Evolutionary conservation across 306 rosid species (phyloP).

Genomic region (Acacia melanoxylon): DNA sequence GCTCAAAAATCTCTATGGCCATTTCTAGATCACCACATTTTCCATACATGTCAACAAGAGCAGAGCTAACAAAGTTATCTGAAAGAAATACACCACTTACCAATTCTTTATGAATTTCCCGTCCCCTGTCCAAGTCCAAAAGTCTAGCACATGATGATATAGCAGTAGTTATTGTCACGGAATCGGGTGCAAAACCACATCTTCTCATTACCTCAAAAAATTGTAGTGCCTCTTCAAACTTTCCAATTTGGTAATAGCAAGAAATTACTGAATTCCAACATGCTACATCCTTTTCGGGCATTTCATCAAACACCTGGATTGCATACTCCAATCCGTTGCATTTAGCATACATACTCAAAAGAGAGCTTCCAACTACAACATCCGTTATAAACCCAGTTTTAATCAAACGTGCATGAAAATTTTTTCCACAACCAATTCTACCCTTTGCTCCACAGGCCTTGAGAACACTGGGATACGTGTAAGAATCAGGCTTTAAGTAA

Average conservation of each 20-base stretch:
- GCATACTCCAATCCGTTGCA: constrained; percentile 58
- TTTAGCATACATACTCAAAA: constrained; percentile 67
- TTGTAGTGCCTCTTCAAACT: constrained; percentile 48
- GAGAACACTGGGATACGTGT: constrained; percentile 71
- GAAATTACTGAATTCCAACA: constrained; percentile 84
- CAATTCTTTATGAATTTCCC: constrained; percentile 63
- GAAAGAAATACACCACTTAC: constrained; percentile 29
- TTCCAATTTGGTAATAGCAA: constrained; percentile 68
- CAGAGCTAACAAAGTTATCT: constrained; percentile 57
- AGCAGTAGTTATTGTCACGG: constrained; percentile 53
- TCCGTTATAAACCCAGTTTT: constrained; percentile 59
- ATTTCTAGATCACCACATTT: constrained; percentile 67
- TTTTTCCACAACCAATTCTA: constrained; percentile 46
- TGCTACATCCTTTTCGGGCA: constrained; percentile 74
- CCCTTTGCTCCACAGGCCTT: constrained; percentile 70
- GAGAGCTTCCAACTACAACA: constrained; percentile 65
- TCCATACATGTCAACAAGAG: constrained; percentile 89
- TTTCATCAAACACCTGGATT: constrained; percentile 59
- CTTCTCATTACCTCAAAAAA: constrained; percentile 60
- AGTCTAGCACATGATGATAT: constrained; percentile 71
- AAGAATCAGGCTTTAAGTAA: constrained; percentile 52
- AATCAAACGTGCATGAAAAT: constrained; percentile 54
- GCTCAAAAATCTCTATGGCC: constrained; percentile 69
- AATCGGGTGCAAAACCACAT: constrained; percentile 64
- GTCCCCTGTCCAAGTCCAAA: constrained; percentile 69